Evolutionary conservation across 306 rosid species (phyloP), one percentile per base, ranked within the genome.

Genomic region (Notholithocarpus densiflorus): DNA sequence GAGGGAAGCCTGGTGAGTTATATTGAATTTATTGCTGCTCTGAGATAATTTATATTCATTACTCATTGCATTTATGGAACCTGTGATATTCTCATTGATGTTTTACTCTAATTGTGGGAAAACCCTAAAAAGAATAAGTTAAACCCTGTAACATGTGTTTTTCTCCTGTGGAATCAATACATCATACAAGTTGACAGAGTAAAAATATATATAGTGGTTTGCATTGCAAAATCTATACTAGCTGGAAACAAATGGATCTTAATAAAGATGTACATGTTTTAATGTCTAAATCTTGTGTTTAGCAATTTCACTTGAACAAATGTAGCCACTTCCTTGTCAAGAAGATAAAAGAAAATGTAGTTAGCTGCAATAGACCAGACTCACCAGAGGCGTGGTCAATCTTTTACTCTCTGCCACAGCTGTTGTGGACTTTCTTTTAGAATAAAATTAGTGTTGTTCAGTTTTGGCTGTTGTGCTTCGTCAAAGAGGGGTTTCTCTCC

Each of bases 1-100:
- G 97, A 12, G 97, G 97, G 77, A 91, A 93, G 79, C 96, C 94
- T 59, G 96, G 96, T 93, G 82, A 82, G 92, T 72, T 74, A 15
- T 29, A 70, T 64, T 45, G 45, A 11, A 5, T 56, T 69, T 52
- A 59, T 43, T 62, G 48, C 72, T 65, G 8, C 27, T 65, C 59
- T 24, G 57, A 15, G 62, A 34, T 23, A 19, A 18, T 56, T 60
- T 69, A 12, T 34, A 29, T 56, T 10, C 32, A 56, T 68, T 43
- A 8, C 52, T 10, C 32, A 48, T 57, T 43, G 15, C 52, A 56
- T 53, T 75, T n/a, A 64, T 56, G 8, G 31, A 4, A 21, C n/a
- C 64, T 56, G 65, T 15, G 31, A 34, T 26, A 23, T 68, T 21
- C 32, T 64, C 70, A 64, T 29, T 64, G 4, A n/a, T 60, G 32